Percentiles rank a stretch among this genome's conserved stretches.
Conservation (phyloP, 2,329 filamentous ascomycete species). For the Cadophora malorum region DNA sequence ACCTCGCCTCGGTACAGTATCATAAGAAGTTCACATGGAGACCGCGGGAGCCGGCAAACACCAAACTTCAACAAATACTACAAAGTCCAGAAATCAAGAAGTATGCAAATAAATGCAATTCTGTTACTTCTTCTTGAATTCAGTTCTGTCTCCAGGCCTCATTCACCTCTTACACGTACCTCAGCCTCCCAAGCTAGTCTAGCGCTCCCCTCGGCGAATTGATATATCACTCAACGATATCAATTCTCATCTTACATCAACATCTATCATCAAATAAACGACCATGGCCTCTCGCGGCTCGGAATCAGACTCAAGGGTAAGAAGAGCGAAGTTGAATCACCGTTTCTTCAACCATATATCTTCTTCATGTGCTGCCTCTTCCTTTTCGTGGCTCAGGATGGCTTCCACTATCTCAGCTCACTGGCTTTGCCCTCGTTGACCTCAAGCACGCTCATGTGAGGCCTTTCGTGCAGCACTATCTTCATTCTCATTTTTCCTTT, state of each 20-base stretch:
- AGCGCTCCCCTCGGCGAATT: neutral
- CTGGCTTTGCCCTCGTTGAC: neutral
- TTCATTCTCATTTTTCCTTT: too few species aligned
- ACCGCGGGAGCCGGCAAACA: neutral
- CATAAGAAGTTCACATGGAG: neutral
- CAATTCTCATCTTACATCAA: constrained; percentile 7
- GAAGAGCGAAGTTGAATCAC: neutral
- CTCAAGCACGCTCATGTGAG: constrained; percentile 9
- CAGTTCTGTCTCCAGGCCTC: neutral
- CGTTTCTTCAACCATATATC: constrained; percentile 3
- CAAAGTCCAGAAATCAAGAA: too few species aligned
- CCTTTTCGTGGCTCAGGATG: neutral
- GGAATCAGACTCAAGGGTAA: constrained; percentile 18
- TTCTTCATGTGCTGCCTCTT: neutral
- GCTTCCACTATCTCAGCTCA: neutral
- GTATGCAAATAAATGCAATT: neutral
- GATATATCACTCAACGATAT: neutral
- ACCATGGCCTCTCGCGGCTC: constrained; percentile 19
- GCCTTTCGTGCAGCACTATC: too few species aligned
- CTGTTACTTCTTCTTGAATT: neutral
- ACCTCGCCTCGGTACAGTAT: neutral
- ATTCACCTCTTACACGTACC: neutral
- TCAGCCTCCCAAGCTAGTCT: neutral
- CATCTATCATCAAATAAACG: constrained; percentile 19
- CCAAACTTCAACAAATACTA: neutral